Conservation (phyloP, 1,284 basidiomycete genomes). For the Trichosporon inkin region DNA sequence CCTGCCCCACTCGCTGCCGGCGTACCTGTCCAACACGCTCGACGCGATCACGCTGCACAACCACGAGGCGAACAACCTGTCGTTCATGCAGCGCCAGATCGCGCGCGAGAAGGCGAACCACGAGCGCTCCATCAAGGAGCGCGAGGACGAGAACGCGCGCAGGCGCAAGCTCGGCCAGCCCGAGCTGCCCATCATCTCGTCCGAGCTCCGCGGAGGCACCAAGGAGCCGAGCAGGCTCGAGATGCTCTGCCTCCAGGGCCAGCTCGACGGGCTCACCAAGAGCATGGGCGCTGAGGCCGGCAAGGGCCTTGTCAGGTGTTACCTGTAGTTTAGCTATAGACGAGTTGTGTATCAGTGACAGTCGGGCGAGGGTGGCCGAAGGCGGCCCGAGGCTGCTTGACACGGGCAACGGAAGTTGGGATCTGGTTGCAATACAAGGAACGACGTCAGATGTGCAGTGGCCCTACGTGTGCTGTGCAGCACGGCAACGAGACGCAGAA, state of each 20-base stretch:
- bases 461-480: no score
- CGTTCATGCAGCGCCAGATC: conserved; percentile 86
- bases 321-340: conserved; percentile 30
- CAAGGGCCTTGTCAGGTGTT: conserved; percentile 50
- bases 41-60: conserved; percentile 80
- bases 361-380: no score
- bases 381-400: no score
- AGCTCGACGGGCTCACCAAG: conserved; percentile 77
- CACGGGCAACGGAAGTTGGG: no score
- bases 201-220: conserved; percentile 77
- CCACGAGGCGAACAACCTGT: conserved; percentile 88
- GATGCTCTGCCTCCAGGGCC: conserved; percentile 78
- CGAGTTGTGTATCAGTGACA: conserved; percentile 15
- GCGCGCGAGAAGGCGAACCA: conserved; percentile 79
- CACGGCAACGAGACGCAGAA: no score
- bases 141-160: conserved; percentile 82
- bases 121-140: conserved; percentile 72
- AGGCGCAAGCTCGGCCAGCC: conserved; percentile 78
- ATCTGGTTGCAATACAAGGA: no score
- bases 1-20: conserved; percentile 54
- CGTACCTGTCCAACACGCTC: conserved; percentile 68
- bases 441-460: no score
- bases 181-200: conserved; percentile 81
- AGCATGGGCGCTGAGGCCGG: conserved; percentile 68
- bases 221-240: conserved; percentile 86